A percentile compares a stretch with the other conserved stretches of the same genome.
Evolutionary conservation across 495 filamentous ascomycete species (phyloP).

Genomic region (Sordaria brevicollis): DNA sequence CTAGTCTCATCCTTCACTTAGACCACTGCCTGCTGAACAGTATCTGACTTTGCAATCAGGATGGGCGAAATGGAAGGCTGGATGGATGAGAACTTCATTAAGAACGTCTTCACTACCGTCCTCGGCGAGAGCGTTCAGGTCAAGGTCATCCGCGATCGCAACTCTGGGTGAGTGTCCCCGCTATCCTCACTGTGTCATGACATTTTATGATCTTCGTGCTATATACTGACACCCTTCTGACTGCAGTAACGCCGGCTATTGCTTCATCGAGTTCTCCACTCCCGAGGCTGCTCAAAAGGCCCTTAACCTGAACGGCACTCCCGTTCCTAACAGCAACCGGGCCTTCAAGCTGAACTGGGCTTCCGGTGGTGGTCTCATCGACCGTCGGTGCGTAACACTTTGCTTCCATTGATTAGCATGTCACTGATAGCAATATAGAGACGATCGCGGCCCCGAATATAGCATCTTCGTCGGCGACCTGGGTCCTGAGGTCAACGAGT

Average conservation of each 20-base stretch:
- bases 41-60: slow-evolving; percentile 44
- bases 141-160: slow-evolving; percentile 99
- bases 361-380: slow-evolving; percentile 88
- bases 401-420: not conserved
- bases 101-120: slow-evolving; percentile 74
- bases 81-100: slow-evolving; percentile 99
- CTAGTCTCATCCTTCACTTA: not conserved
- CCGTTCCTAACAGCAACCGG: slow-evolving; percentile 88
- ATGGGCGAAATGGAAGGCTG: slow-evolving; percentile 99
- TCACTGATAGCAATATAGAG: slow-evolving; percentile 41
- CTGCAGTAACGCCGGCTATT: slow-evolving; percentile 90
- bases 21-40: not conserved
- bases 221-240: not conserved
- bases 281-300: slow-evolving; percentile 85
- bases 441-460: slow-evolving; percentile 92
- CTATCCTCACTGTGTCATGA: not conserved
- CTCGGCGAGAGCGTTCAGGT: slow-evolving; percentile 93
- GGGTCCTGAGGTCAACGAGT: slow-evolving; percentile 97
- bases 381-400: slow-evolving; percentile 59
- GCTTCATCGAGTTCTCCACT: slow-evolving; percentile 88
- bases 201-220: not conserved
- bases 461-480: slow-evolving; percentile 98
- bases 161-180: slow-evolving; percentile 74
- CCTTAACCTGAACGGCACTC: slow-evolving; percentile 73
- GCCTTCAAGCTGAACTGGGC: slow-evolving; percentile 99